Percentiles rank a stretch among this genome's conserved stretches.
phyloP scores from a whole-genome alignment of 116 monocot genomes.

The Papilionanthe hybrid region DNA sequence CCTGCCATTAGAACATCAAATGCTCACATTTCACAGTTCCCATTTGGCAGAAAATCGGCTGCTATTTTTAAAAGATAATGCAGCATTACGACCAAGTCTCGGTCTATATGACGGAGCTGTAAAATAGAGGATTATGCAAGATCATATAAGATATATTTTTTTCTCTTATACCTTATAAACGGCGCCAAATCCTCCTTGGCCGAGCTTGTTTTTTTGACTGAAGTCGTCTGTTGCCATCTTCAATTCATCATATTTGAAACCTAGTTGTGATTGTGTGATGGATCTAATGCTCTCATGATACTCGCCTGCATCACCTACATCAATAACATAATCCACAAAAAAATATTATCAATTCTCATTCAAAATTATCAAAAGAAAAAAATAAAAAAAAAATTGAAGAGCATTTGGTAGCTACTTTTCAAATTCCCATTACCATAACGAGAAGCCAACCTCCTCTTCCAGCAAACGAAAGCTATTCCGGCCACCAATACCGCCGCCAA shows the following conservation, averaged over 20 bases:
- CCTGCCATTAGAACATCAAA: slow-evolving; percentile 14
- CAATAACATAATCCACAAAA: neutral
- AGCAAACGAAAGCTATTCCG: slow-evolving; percentile 12
- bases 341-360: neutral
- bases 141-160: too few species aligned
- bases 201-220: slow-evolving; percentile 23
- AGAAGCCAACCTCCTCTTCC: slow-evolving; percentile 12
- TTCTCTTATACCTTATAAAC: slow-evolving; percentile 28
- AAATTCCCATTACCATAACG: neutral
- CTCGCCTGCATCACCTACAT: slow-evolving; percentile 14
- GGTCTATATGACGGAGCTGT: too few species aligned
- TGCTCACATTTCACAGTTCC: neutral
- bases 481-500: slow-evolving; percentile 5
- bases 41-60: too few species aligned
- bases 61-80: neutral
- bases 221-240: slow-evolving; percentile 25
- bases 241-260: slow-evolving; percentile 30
- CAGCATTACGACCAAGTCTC: neutral
- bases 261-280: slow-evolving; percentile 12
- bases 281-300: slow-evolving; percentile 26
- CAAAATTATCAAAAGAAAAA: neutral
- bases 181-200: slow-evolving; percentile 27
- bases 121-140: too few species aligned
- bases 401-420: neutral
- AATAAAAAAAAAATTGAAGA: too few species aligned